Base-by-base conservation (phyloP, 495 filamentous ascomycete genomes). In the Hypoxylon fragiforme region DNA sequence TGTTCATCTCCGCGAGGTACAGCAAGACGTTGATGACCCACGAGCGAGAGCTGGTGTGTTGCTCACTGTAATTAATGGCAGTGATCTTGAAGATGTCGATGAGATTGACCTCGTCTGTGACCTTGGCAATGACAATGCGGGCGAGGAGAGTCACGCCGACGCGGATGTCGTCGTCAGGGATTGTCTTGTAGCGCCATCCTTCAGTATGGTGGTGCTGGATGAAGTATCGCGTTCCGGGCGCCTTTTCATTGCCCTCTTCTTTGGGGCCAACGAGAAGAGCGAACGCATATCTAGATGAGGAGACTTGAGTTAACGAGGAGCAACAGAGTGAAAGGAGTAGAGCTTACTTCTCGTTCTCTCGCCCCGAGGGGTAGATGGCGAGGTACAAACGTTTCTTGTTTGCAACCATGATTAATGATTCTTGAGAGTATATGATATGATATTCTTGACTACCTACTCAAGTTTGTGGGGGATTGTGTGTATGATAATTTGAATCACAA, bases 51-150 rank as follows among this genome's bases (percentile, higher is more conserved):
- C 73, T 76, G 70, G 70, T 80, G 9, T 60, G 67, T 11, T 38
- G 32, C 26, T 70, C 40, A 21, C 54, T 54, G 47, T 67, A 62
- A 28, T 60, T 38, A 20, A 78, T 60, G 28, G 73, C 69, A 4
- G 63, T 67, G 9, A 46, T 63, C 35, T 61, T 61, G 14, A 79
- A 38, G 14, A 72, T 65, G 6, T 64, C 46, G 3, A 64, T 44
- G 24, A 72, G 41, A 3, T 61, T 63, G 13, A 55, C 28, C 41
- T 51, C 48, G 41, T 79, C 58, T 35, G 52, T 49, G 19, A 79
- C 60, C 53, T 80, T 79, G 16, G 68, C 75, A 21, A 79, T 62
- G 54, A 77, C 48, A 34, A 79, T 40, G 6, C 77, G 71, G 34
- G 73, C 73, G 51, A 80, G 73, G 9, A 78, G 45, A 65, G 66